Conservation (phyloP, 2,329 filamentous ascomycete genomes). For the Ophiostoma ulmi region DNA sequence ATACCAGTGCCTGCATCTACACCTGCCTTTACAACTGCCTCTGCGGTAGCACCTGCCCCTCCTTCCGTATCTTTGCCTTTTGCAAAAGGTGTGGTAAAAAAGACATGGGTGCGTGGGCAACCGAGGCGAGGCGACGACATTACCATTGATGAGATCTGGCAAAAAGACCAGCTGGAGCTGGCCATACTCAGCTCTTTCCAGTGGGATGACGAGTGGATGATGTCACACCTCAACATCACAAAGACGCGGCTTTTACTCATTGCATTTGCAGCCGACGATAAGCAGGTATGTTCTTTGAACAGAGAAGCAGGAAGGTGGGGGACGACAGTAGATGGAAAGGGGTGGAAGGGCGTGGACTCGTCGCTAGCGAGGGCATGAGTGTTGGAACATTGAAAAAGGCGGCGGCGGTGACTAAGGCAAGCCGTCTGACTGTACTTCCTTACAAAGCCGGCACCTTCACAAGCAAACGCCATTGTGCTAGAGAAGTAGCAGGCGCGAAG, state of each 20-base stretch:
- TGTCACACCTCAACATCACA: constrained; percentile 60
- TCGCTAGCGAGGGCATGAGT: not conserved
- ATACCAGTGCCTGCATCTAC: not conserved
- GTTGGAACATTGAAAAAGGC: not conserved
- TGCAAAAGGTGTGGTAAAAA: constrained; percentile 64
- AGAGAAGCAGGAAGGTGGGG: too few species aligned
- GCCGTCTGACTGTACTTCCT: not conserved
- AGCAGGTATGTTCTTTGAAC: constrained; percentile 41
- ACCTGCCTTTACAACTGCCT: not conserved
- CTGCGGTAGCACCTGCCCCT: not conserved
- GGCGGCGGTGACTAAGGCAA: not conserved
- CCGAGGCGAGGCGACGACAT: constrained; percentile 64
- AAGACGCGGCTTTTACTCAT: constrained; percentile 60
- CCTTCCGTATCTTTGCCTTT: constrained; percentile 37
- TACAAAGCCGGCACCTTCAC: not conserved
- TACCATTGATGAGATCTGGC: constrained; percentile 79
- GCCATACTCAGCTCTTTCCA: constrained; percentile 83
- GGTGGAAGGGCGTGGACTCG: not conserved
- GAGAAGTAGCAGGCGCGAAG: not conserved
- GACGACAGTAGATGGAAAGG: not conserved
- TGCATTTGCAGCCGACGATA: constrained; percentile 49
- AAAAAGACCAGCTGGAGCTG: constrained; percentile 64
- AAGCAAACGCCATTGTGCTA: not conserved
- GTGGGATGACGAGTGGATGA: constrained; percentile 76
- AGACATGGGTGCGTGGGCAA: constrained; percentile 68